Percentiles rank a stretch among this genome's conserved stretches.
Evolutionary conservation across 768 basidiomycete genomes (phyloP).

Genomic region (Xerocomellus intermedius): DNA sequence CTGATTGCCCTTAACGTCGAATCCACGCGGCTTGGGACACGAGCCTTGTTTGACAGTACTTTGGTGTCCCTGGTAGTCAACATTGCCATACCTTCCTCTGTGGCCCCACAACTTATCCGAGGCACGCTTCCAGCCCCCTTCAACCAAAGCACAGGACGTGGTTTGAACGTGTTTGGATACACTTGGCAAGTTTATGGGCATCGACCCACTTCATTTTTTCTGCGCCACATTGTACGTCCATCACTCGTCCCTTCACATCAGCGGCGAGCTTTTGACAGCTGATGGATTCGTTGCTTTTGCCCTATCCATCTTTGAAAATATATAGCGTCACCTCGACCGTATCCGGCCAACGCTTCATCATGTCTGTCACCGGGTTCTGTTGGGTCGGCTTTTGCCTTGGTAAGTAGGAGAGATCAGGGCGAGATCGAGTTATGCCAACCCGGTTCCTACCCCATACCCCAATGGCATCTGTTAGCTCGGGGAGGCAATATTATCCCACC

Average conservation of each 20-base stretch:
- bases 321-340: slow-evolving; percentile 71
- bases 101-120: slow-evolving; percentile 29
- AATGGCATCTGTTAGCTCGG: slow-evolving; percentile 52
- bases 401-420: slow-evolving; percentile 34
- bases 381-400: slow-evolving; percentile 94
- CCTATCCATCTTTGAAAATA: slow-evolving; percentile 8
- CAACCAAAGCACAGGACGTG: slow-evolving; percentile 20
- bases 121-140: slow-evolving; percentile 14
- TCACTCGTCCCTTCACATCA: slow-evolving; percentile 8
- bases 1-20: slow-evolving; percentile 56
- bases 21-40: slow-evolving; percentile 78
- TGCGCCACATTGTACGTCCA: slow-evolving; percentile 69
- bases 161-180: slow-evolving; percentile 50
- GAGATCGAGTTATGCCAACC: no score
- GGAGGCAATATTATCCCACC: slow-evolving; percentile 78
- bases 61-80: slow-evolving; percentile 66
- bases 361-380: slow-evolving; percentile 81
- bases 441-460: slow-evolving; percentile 8
- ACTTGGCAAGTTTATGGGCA: slow-evolving; percentile 76
- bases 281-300: slow-evolving; percentile 5
- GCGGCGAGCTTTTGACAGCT: slow-evolving; percentile 12
- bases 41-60: slow-evolving; percentile 79
- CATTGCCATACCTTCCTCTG: slow-evolving; percentile 68
- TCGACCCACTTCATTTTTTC: slow-evolving; percentile 73
- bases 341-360: slow-evolving; percentile 66